Evolutionary conservation across 2,329 filamentous ascomycete species (phyloP).

Genomic region (Aplosporella prunicola): DNA sequence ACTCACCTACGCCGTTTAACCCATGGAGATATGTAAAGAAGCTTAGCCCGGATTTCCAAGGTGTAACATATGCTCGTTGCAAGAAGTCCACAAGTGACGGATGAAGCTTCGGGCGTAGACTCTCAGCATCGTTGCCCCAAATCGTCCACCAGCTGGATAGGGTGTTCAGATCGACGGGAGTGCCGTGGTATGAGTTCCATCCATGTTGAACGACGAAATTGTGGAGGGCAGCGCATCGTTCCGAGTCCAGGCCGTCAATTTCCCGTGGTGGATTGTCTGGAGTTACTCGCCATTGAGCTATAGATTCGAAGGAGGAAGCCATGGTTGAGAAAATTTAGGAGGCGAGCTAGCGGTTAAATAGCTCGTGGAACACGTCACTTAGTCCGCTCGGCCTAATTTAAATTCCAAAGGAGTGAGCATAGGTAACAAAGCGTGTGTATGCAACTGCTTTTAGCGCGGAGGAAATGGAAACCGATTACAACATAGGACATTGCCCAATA

Average conservation of each 20-base stretch:
- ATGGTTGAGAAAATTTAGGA: too few species aligned
- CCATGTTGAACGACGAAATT: neutral
- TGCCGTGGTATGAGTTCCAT: neutral
- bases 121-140: neutral
- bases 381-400: too few species aligned
- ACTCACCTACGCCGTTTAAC: neutral
- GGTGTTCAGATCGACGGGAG: neutral
- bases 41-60: neutral
- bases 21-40: neutral
- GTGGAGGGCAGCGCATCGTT: neutral
- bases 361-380: too few species aligned
- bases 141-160: neutral
- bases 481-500: too few species aligned
- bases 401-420: too few species aligned
- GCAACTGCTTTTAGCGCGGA: too few species aligned
- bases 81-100: neutral
- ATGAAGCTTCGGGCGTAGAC: neutral
- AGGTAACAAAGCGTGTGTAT: too few species aligned
- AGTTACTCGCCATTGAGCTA: neutral
- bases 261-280: neutral
- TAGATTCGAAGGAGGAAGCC: neutral
- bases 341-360: too few species aligned
- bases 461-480: too few species aligned
- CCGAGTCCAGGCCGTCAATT: neutral
- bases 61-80: neutral